Conservation (phyloP, 306 rosid species). For the Dalbergia cultrata region DNA sequence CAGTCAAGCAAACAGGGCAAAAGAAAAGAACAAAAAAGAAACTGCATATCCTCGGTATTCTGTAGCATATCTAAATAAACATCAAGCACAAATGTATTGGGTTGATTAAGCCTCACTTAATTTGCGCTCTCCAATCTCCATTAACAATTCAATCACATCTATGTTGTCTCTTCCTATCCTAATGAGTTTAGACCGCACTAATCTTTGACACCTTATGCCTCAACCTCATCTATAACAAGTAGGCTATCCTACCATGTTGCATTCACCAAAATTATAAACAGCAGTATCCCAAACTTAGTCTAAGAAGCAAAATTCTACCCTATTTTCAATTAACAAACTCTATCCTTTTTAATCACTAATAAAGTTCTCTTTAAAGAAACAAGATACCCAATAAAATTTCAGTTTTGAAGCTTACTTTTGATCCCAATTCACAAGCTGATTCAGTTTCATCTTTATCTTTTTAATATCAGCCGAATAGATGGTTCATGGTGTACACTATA, state of each 20-base stretch:
- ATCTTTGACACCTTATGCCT: neutral
- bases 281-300: neutral
- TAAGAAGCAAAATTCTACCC: conserved; percentile 5
- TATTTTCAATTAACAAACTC: no score
- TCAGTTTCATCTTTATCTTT: neutral
- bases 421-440: neutral
- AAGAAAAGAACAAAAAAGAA: neutral
- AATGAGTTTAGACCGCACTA: neutral
- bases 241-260: conserved; percentile 11
- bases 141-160: conserved; percentile 2
- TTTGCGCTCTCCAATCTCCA: neutral
- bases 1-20: neutral
- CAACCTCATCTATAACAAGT: neutral
- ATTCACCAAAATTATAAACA: neutral
- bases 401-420: neutral
- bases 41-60: neutral
- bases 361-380: neutral
- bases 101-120: conserved; percentile 12
- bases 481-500: no score
- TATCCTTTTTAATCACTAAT: conserved; percentile 7
- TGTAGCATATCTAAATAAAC: neutral
- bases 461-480: no score
- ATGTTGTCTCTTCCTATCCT: conserved; percentile 3
- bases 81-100: neutral
- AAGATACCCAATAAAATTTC: neutral